A percentile compares a stretch with the other conserved stretches of the same genome.
Conservation (phyloP, 1,139 yeast species). For the Yamadazyma dushanensis region DNA sequence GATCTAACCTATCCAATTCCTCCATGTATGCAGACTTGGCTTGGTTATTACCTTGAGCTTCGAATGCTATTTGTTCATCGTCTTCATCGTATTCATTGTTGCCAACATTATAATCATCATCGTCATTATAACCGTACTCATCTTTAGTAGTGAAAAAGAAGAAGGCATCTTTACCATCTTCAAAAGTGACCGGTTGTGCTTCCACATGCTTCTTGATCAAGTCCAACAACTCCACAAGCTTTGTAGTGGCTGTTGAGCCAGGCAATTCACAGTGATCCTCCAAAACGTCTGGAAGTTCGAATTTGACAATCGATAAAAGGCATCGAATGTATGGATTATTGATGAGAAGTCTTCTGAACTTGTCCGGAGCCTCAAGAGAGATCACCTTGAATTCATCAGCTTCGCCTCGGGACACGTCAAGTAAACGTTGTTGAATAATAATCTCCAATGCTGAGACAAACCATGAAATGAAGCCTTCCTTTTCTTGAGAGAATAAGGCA, state of each 20-base stretch:
- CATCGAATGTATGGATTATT: slow-evolving; percentile 38
- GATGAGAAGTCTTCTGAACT: slow-evolving; percentile 29
- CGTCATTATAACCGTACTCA: slow-evolving; percentile 20
- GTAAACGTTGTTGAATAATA: slow-evolving; percentile 23
- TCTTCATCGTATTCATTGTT: slow-evolving; percentile 19
- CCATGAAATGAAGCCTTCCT: slow-evolving; percentile 43
- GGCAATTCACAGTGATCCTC: slow-evolving; percentile 36
- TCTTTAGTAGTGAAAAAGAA: slow-evolving; percentile 31
- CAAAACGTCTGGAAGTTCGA: slow-evolving; percentile 37
- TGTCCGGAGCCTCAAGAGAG: slow-evolving; percentile 14
- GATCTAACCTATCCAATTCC: slow-evolving; percentile 35
- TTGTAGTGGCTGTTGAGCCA: slow-evolving; percentile 18
- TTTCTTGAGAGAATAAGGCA: slow-evolving; percentile 48
- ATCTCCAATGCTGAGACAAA: slow-evolving; percentile 38
- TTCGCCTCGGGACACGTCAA: slow-evolving; percentile 15
- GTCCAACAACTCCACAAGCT: slow-evolving; percentile 24
- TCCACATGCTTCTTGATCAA: slow-evolving; percentile 32
- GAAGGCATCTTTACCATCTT: slow-evolving; percentile 43
- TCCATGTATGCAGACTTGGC: slow-evolving; percentile 19
- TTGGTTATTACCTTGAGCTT: slow-evolving; percentile 19
- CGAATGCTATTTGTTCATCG: slow-evolving; percentile 38
- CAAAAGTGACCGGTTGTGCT: slow-evolving; percentile 37
- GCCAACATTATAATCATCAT: slow-evolving; percentile 18
- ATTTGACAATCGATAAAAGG: slow-evolving; percentile 32
- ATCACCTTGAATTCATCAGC: slow-evolving; percentile 9